These are phyloP conservation scores for Galium porrigens DNA, from an alignment of 305 asterid species.

Conservation along the genomic window DNA sequence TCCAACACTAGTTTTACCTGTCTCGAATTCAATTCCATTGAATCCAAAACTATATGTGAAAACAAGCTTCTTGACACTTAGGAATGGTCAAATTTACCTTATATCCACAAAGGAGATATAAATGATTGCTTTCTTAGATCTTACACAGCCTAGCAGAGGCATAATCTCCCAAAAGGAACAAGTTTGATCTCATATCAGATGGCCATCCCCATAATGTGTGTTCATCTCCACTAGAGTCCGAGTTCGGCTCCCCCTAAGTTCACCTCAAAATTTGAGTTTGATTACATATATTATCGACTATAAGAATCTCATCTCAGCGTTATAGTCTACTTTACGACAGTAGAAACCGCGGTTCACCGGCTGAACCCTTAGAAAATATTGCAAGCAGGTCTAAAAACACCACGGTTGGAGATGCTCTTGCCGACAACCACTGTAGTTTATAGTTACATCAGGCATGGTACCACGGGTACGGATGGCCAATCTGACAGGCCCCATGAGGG, in stretches of 20 bases:
- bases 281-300: no score
- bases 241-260: no score
- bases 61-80: not conserved
- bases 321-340: not conserved
- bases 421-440: not conserved
- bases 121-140: conserved; percentile 4
- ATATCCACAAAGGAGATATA: not conserved
- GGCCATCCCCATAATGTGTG: not conserved
- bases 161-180: conserved; percentile 14
- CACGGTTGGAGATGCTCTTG: not conserved
- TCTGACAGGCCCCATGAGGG: conserved; percentile 20
- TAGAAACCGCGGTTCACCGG: no score
- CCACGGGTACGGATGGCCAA: conserved; percentile 18
- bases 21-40: not conserved
- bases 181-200: conserved; percentile 1
- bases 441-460: conserved; percentile 5
- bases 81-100: not conserved
- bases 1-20: not conserved
- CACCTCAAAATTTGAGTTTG: no score
- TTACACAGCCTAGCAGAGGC: conserved; percentile 26
- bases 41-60: not conserved
- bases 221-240: no score
- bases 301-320: no score
- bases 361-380: no score
- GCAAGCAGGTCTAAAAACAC: no score